phyloP scores from a whole-genome alignment of 108 stramenopile genomes.

The Cylindrotheca closterium region DNA sequence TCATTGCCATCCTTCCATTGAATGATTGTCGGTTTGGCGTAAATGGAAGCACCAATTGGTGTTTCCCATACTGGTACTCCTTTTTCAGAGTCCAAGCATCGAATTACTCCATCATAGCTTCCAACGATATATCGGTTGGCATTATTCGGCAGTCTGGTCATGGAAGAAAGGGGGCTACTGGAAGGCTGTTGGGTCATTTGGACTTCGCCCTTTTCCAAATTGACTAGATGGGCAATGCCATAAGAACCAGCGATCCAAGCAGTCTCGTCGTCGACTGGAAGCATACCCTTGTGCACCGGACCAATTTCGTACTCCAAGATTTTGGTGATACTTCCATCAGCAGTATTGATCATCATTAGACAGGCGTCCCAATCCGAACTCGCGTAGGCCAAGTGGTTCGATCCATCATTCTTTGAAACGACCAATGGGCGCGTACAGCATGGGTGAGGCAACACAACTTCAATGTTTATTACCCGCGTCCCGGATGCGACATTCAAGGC shows the following conservation, averaged over 20 bases:
- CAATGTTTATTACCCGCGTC: neutral
- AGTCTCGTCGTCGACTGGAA: neutral
- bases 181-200: conserved; percentile 12
- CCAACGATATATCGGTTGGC: conserved; percentile 22
- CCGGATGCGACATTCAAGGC: neutral
- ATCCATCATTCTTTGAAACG: neutral
- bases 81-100: conserved; percentile 8
- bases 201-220: neutral
- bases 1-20: neutral
- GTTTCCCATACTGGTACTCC: conserved; percentile 15
- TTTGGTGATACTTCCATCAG: neutral
- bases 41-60: conserved; percentile 13
- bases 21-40: conserved; percentile 10
- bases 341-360: conserved; percentile 7
- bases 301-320: conserved; percentile 19
- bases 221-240: conserved; percentile 19
- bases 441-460: conserved; percentile 4
- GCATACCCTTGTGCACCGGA: conserved; percentile 27
- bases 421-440: conserved; percentile 4
- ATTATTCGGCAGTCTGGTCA: conserved; percentile 4
- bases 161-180: conserved; percentile 15
- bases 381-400: conserved; percentile 7
- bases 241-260: conserved; percentile 22
- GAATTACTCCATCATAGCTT: conserved; percentile 26
- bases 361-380: conserved; percentile 40